Evolutionary conservation across 2,329 filamentous ascomycete genomes (phyloP).

Genomic region (Fusarium nygamai): DNA sequence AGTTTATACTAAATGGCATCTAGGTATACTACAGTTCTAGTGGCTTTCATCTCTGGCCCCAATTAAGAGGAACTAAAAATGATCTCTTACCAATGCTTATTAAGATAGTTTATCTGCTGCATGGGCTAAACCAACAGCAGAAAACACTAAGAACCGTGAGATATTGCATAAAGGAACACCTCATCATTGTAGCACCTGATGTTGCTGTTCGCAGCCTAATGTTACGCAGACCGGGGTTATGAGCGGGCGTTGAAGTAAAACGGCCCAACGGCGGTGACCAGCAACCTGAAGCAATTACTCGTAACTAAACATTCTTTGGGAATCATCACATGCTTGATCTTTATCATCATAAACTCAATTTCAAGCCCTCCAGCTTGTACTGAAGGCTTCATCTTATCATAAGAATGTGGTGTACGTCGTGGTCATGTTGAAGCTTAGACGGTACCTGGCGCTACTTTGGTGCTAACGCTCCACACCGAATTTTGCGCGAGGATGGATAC

Average conservation of each 20-base stretch:
- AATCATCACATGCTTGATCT: fast-evolving
- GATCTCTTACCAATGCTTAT: no score
- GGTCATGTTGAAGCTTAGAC: fast-evolving
- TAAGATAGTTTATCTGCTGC: no score
- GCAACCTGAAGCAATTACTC: not conserved
- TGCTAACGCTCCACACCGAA: fast-evolving
- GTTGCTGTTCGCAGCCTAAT: not conserved
- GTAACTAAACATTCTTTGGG: fast-evolving
- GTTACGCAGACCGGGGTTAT: not conserved
- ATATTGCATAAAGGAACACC: not conserved
- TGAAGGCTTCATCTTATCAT: not conserved
- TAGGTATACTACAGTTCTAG: no score
- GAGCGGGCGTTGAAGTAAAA: not conserved
- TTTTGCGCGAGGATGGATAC: fast-evolving
- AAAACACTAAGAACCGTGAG: no score
- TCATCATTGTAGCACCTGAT: not conserved
- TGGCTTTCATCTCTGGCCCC: no score
- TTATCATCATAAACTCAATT: fast-evolving
- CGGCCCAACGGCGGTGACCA: not conserved
- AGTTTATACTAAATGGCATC: no score
- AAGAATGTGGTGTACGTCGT: not conserved
- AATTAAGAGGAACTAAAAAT: no score
- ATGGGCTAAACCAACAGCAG: no score
- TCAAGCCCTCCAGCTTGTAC: fast-evolving
- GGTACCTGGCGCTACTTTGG: fast-evolving